Percentiles rank a stretch among this genome's conserved stretches.
These are phyloP conservation scores for Purshia tridentata DNA, from an alignment of 306 rosid genomes.

Conservation along the genomic window DNA sequence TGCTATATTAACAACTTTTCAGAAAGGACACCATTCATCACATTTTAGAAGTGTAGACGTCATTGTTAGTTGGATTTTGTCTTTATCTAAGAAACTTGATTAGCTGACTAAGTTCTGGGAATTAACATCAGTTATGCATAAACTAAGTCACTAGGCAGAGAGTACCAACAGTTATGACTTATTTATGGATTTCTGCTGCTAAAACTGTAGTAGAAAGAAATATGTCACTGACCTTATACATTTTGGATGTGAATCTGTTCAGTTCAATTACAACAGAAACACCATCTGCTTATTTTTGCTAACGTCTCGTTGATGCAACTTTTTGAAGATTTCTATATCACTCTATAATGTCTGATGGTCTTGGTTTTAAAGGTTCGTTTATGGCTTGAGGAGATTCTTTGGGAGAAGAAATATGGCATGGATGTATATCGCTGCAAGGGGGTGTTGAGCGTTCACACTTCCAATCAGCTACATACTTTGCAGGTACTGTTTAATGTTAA, in stretches of 20 bases:
- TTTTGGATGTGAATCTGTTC: background rate
- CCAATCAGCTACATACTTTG: constrained; percentile 75
- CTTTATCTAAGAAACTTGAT: background rate
- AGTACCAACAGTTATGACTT: background rate
- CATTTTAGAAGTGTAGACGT: background rate
- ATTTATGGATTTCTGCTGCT: background rate
- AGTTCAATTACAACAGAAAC: background rate
- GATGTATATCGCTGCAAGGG: constrained; percentile 96
- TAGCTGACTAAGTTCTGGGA: background rate
- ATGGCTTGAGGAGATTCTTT: constrained; percentile 95
- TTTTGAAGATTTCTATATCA: background rate
- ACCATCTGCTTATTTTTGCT: background rate
- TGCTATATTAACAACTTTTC: background rate
- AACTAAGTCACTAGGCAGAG: background rate
- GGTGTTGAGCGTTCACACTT: constrained; percentile 55
- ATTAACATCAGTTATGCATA: background rate
- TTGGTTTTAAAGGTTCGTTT: constrained; percentile 50
- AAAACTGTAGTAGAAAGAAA: background rate
- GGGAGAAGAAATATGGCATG: constrained; percentile 93
- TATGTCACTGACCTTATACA: background rate
- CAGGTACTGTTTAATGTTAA: constrained; percentile 54
- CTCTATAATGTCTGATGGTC: constrained; percentile 7
- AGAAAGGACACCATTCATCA: background rate
- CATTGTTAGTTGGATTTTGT: background rate
- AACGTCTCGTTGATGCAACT: background rate